A percentile compares a stretch with the other conserved stretches of the same genome.
Conservation (phyloP, 495 filamentous ascomycete species). For the Bathelium albidoporum region DNA sequence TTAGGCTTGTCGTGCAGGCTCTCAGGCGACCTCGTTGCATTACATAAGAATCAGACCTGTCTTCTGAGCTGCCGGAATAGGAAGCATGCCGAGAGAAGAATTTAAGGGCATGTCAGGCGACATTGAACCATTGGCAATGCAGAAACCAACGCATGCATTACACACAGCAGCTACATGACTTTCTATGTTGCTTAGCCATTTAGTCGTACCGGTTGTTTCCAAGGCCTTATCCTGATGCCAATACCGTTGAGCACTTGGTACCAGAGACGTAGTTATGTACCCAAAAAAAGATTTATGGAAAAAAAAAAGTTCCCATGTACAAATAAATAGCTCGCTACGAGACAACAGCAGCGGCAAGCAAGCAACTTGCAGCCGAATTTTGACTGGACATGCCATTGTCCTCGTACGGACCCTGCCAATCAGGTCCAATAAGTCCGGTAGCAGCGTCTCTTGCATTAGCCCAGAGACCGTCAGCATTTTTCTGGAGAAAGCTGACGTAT, state of each 20-base stretch:
- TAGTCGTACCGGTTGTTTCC: neutral
- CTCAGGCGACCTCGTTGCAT: neutral
- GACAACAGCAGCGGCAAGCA: constrained; percentile 53
- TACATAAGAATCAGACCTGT: neutral
- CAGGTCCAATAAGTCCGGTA: constrained; percentile 42
- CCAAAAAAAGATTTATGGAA: too few relatives aligned
- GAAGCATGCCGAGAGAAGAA: neutral
- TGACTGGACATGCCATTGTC: constrained; percentile 48
- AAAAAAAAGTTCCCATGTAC: neutral
- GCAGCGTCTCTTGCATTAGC: constrained; percentile 42
- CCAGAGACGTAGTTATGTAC: too few relatives aligned
- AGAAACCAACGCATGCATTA: neutral
- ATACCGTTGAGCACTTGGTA: too few relatives aligned
- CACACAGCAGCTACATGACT: neutral
- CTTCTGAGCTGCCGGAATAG: neutral
- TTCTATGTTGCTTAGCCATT: neutral
- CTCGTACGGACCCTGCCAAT: constrained; percentile 49
- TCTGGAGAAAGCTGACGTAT: constrained; percentile 46
- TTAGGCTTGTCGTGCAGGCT: neutral
- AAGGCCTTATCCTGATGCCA: neutral
- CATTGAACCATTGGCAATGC: too few relatives aligned
- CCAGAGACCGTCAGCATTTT: constrained; percentile 61
- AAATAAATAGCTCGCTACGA: neutral
- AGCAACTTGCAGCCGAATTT: constrained; percentile 54
- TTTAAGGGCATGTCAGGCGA: neutral